Conservation (phyloP, 169 alveolate species). For the Eimeria sp. region DNA sequence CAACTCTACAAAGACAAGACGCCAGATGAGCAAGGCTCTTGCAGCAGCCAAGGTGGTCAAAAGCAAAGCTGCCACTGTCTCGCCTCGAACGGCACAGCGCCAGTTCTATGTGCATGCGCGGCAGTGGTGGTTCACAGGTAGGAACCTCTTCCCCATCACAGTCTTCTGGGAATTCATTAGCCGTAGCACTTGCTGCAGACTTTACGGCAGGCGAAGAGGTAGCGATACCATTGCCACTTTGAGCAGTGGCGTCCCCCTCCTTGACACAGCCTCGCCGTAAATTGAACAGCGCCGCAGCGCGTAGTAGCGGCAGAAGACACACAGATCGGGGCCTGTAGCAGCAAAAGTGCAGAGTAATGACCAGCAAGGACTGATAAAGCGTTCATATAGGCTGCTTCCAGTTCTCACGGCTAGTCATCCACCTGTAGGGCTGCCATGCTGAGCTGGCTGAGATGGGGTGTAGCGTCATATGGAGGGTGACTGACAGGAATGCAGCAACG, state of each 20-base stretch:
- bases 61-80: conserved; percentile 12
- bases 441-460: neutral
- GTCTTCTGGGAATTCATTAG: neutral
- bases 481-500: conserved; percentile 69
- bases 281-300: conserved; percentile 45
- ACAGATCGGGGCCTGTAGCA: conserved; percentile 65
- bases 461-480: neutral
- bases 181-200: neutral
- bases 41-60: conserved; percentile 18
- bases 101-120: conserved; percentile 28
- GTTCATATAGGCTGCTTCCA: neutral
- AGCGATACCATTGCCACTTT: neutral
- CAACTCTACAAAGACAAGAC: conserved; percentile 5
- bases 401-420: neutral
- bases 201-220: neutral
- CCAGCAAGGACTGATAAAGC: neutral
- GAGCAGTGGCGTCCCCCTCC: neutral
- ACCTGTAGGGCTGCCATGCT: neutral
- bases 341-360: neutral
- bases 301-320: conserved; percentile 45
- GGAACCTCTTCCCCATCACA: neutral
- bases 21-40: neutral
- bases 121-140: neutral
- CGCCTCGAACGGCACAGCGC: conserved; percentile 54
- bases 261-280: neutral